These are phyloP conservation scores for Scopulariopsis brevicaulis DNA, from an alignment of 2,329 filamentous ascomycete genomes.

Conservation along the genomic window DNA sequence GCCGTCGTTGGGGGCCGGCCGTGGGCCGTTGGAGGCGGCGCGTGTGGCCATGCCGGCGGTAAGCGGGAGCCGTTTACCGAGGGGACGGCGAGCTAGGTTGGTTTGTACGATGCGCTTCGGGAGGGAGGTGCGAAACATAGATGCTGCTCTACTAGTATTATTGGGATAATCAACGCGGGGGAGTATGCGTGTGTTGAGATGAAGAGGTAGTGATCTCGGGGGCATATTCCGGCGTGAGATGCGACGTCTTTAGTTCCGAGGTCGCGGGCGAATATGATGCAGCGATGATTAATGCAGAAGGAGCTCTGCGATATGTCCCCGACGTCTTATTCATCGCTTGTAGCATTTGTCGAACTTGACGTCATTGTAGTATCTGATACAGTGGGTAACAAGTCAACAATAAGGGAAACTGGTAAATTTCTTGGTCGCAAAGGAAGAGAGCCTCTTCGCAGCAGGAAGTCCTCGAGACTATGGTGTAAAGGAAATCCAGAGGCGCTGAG, in stretches of 20 bases:
- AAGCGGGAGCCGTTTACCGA: neutral
- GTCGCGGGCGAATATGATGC: neutral
- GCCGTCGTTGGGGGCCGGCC: neutral
- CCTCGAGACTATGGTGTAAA: too few relatives aligned
- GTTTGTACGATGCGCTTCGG: neutral
- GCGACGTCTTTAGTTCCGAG: neutral
- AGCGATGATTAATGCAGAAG: neutral
- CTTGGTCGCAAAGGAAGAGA: too few relatives aligned
- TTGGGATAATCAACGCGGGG: neutral
- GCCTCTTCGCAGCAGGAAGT: too few relatives aligned
- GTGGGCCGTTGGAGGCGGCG: neutral
- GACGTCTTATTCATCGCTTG: neutral
- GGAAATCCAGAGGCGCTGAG: too few relatives aligned
- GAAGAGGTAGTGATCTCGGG: neutral
- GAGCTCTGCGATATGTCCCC: neutral
- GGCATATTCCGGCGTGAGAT: neutral
- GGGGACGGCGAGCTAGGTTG: neutral
- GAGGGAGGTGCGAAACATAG: neutral
- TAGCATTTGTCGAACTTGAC: neutral
- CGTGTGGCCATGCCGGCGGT: neutral
- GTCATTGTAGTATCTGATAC: neutral
- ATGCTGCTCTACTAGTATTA: neutral
- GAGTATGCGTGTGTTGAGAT: neutral
- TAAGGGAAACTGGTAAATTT: neutral
- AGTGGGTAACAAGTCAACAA: neutral